Percentiles rank a stretch among this genome's conserved stretches.
These are phyloP conservation scores for Sodiomyces alkalinus DNA, from an alignment of 2,329 filamentous ascomycete genomes.

Conservation along the genomic window DNA sequence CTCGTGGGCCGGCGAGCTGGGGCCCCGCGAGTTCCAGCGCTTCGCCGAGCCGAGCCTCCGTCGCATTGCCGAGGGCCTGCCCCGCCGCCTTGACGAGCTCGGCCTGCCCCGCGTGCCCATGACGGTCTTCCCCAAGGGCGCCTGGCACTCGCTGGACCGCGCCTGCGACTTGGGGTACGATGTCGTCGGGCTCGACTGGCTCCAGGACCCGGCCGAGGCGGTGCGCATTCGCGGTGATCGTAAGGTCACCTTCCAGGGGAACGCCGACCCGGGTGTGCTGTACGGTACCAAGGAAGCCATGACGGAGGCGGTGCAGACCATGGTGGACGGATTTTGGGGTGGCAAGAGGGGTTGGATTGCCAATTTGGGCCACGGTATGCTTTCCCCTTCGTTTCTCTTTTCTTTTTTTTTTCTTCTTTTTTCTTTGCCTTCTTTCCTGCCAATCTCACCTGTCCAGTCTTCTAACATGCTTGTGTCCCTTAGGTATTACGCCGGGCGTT, in stretches of 20 bases:
- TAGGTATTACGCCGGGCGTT: slow-evolving; percentile 86
- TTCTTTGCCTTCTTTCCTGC: too few relatives aligned
- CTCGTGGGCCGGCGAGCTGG: slow-evolving; percentile 92
- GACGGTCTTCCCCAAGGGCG: slow-evolving; percentile 96
- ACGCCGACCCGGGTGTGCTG: slow-evolving; percentile 84
- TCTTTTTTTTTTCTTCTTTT: slow-evolving; percentile 2
- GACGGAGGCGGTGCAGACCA: slow-evolving; percentile 64
- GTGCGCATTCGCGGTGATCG: slow-evolving; percentile 65
- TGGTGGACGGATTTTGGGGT: slow-evolving; percentile 75
- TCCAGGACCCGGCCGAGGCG: slow-evolving; percentile 76
- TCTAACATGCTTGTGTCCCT: too few relatives aligned
- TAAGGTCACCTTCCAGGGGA: slow-evolving; percentile 72
- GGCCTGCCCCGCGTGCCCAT: slow-evolving; percentile 74
- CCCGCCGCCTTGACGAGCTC: slow-evolving; percentile 56
- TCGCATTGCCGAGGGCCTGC: slow-evolving; percentile 71
- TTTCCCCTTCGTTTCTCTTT: too few relatives aligned
- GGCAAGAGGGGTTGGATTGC: slow-evolving; percentile 91
- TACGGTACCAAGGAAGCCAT: slow-evolving; percentile 77
- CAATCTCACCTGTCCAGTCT: too few relatives aligned
- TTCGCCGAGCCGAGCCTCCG: slow-evolving; percentile 79
- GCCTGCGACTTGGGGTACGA: slow-evolving; percentile 83
- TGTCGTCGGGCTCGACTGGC: slow-evolving; percentile 89
- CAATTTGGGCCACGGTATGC: slow-evolving; percentile 83
- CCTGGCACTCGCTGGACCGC: slow-evolving; percentile 85
- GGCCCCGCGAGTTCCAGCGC: slow-evolving; percentile 64